Evolutionary conservation across 345 rosid species (phyloP).

Genomic region (Salix exigua): DNA sequence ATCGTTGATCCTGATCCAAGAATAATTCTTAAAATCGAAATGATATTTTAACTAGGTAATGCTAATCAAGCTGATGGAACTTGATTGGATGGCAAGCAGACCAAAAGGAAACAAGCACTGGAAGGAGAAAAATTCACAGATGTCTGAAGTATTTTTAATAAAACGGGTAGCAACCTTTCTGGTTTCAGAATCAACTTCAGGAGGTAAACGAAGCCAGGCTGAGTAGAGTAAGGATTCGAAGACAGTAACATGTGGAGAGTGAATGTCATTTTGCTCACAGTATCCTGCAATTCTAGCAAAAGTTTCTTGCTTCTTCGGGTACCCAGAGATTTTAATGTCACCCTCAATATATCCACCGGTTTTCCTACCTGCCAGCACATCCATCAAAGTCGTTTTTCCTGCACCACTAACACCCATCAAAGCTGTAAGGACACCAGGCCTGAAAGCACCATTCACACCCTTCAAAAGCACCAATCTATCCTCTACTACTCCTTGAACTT

Average conservation of each 20-base stretch:
- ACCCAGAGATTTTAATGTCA: conserved; percentile 60
- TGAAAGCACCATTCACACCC: conserved; percentile 74
- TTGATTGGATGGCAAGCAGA: not conserved
- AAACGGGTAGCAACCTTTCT: conserved; percentile 45
- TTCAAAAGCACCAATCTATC: conserved; percentile 62
- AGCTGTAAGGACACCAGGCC: conserved; percentile 84
- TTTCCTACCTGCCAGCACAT: conserved; percentile 84
- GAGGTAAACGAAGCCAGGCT: conserved; percentile 68
- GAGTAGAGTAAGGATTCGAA: conserved; percentile 72
- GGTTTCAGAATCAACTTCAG: conserved; percentile 39
- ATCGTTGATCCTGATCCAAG: not conserved
- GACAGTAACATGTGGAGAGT: conserved; percentile 73
- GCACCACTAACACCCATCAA: conserved; percentile 83
- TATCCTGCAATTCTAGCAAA: conserved; percentile 79
- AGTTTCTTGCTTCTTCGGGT: conserved; percentile 71
- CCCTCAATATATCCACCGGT: conserved; percentile 78
- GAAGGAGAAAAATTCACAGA: not conserved
- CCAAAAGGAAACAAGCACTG: not conserved
- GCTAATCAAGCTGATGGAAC: not conserved
- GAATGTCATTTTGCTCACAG: conserved; percentile 76
- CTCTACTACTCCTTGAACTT: conserved; percentile 48
- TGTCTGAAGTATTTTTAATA: not conserved
- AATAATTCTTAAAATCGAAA: not conserved
- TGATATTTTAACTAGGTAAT: not conserved
- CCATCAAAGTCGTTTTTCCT: conserved; percentile 85